These are phyloP conservation scores for Saturnispora quitensis DNA, from an alignment of 805 yeast species.

Conservation along the genomic window DNA sequence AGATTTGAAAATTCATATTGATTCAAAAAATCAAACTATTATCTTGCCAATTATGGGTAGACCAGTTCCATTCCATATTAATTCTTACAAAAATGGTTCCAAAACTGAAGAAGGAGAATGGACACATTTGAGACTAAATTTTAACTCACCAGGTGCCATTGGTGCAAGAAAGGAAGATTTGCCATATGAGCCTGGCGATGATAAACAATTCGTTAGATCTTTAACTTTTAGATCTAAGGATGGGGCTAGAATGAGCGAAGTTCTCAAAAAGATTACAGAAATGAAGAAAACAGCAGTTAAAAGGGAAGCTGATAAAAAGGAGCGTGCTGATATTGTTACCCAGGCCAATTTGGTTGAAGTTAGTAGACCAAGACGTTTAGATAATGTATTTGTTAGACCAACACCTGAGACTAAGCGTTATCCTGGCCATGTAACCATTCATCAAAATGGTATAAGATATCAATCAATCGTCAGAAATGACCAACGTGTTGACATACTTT, in stretches of 20 bases:
- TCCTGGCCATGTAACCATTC: constrained; percentile 84
- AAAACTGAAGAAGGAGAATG: constrained; percentile 95
- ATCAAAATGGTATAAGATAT: constrained; percentile 92
- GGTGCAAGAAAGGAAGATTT: constrained; percentile 61
- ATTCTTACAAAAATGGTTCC: constrained; percentile 87
- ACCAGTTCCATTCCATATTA: constrained; percentile 96
- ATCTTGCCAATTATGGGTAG: constrained; percentile 88
- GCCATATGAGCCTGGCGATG: constrained; percentile 85
- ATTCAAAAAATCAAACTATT: constrained; percentile 78
- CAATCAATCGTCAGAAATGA: constrained; percentile 80
- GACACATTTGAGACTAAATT: constrained; percentile 82
- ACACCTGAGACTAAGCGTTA: constrained; percentile 95
- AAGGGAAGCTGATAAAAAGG: constrained; percentile 84
- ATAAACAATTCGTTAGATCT: constrained; percentile 78
- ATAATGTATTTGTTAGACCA: constrained; percentile 85
- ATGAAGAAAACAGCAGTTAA: constrained; percentile 86
- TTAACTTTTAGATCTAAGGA: constrained; percentile 85
- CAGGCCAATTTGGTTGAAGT: constrained; percentile 83
- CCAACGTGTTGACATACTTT: constrained; percentile 78
- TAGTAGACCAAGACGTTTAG: constrained; percentile 79
- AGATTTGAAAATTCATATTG: constrained; percentile 82
- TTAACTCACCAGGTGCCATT: constrained; percentile 73
- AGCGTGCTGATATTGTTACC: constrained; percentile 85
- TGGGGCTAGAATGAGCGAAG: constrained; percentile 83
- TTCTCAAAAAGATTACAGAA: constrained; percentile 81